Conservation (phyloP, 2,329 filamentous ascomycete species). For the Orbilia brochopaga region DNA sequence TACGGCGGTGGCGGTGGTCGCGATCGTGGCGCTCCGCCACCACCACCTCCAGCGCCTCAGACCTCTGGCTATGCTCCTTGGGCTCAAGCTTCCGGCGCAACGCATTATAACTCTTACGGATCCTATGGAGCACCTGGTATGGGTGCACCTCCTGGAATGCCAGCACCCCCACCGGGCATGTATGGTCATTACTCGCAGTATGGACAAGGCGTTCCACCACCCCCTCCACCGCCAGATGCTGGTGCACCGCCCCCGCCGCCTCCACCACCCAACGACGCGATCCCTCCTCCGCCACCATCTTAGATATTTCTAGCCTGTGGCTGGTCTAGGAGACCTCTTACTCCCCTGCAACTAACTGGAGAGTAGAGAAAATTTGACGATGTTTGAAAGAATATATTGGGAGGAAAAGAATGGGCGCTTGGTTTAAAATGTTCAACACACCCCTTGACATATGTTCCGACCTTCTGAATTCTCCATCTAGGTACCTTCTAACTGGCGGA, state of each 20-base stretch:
- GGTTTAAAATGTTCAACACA: too few relatives aligned
- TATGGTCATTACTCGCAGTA: constrained; percentile 38
- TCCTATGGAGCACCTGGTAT: constrained; percentile 48
- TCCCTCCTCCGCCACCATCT: constrained; percentile 53
- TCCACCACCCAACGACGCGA: constrained; percentile 51
- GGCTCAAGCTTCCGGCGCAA: constrained; percentile 39
- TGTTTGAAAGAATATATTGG: too few relatives aligned
- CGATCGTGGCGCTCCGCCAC: constrained; percentile 61
- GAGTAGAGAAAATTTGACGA: too few relatives aligned
- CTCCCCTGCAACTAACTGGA: too few relatives aligned
- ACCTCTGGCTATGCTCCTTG: constrained; percentile 33
- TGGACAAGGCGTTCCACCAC: constrained; percentile 34
- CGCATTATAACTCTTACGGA: constrained; percentile 25
- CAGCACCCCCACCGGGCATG: constrained; percentile 36
- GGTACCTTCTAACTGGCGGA: not conserved
- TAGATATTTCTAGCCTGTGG: not conserved
- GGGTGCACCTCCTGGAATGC: constrained; percentile 46
- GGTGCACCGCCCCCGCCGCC: constrained; percentile 54
- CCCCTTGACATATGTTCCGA: not conserved
- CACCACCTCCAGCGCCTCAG: constrained; percentile 63
- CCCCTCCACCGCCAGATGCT: constrained; percentile 49
- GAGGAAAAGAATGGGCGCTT: too few relatives aligned
- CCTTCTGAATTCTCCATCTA: not conserved
- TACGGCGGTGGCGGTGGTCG: constrained; percentile 64
- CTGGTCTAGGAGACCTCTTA: too few relatives aligned